phyloP scores from a whole-genome alignment of 2,329 filamentous ascomycete species.

The Claviceps spartinae region DNA sequence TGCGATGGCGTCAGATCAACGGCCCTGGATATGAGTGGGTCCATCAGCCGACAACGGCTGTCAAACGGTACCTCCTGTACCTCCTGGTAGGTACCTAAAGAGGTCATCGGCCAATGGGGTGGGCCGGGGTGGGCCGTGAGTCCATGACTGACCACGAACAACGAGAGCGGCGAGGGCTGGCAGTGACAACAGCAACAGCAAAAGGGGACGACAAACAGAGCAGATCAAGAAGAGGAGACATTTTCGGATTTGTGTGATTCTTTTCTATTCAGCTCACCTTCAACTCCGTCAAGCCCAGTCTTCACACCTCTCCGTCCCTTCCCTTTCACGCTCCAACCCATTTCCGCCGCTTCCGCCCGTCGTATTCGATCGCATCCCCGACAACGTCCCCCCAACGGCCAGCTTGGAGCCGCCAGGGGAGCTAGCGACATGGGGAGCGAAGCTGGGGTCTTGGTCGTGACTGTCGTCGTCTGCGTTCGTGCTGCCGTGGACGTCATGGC shows the following conservation, averaged over 20 bases:
- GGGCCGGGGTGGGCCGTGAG: too few relatives aligned
- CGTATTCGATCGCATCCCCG: slow-evolving; percentile 6
- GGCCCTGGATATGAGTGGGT: background rate
- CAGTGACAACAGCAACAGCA: too few relatives aligned
- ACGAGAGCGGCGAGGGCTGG: too few relatives aligned
- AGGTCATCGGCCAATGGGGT: too few relatives aligned
- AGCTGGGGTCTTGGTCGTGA: background rate
- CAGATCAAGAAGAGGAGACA: background rate
- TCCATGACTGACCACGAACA: too few relatives aligned
- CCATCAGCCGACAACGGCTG: background rate
- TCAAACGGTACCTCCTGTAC: too few relatives aligned
- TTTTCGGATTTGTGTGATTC: background rate
- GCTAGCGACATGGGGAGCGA: background rate
- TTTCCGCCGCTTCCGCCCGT: background rate
- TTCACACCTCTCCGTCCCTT: background rate
- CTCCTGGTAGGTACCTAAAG: too few relatives aligned
- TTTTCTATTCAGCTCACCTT: background rate
- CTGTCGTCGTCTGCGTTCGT: background rate
- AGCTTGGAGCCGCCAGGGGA: background rate
- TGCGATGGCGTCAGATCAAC: slow-evolving; percentile 8
- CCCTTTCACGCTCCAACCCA: background rate
- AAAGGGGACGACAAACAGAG: too few relatives aligned
- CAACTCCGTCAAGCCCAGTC: background rate
- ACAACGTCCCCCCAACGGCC: slow-evolving; percentile 2
- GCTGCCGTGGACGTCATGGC: background rate